A percentile compares a stretch with the other conserved stretches of the same genome.
These are phyloP conservation scores for Castanea mollissima DNA, from an alignment of 306 rosid genomes.

Conservation along the genomic window DNA sequence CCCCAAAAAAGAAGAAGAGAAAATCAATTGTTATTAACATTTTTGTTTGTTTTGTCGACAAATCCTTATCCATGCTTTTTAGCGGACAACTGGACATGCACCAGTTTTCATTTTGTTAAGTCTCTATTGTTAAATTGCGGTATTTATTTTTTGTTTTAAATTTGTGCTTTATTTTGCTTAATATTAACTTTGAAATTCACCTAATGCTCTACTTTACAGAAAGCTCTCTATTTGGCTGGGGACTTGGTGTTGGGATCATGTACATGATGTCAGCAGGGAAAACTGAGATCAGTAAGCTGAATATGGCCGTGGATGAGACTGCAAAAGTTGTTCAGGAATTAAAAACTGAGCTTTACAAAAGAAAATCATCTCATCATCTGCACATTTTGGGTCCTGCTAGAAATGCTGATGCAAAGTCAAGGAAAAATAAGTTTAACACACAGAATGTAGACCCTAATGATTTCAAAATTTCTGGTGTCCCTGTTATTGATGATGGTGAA, in stretches of 20 bases:
- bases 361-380: constrained; percentile 34
- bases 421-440: constrained; percentile 17
- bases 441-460: constrained; percentile 12
- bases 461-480: constrained; percentile 23
- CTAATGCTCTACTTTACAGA: constrained; percentile 32
- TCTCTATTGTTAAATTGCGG: neutral
- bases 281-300: constrained; percentile 57
- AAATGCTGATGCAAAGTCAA: constrained; percentile 17
- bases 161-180: too few relatives aligned
- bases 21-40: neutral
- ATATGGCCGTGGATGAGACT: constrained; percentile 46
- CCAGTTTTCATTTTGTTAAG: neutral
- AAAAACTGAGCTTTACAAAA: constrained; percentile 50
- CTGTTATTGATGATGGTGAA: constrained; percentile 40
- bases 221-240: constrained; percentile 54
- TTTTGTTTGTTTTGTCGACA: neutral
- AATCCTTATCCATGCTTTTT: neutral
- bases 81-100: neutral
- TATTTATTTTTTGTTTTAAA: neutral
- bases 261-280: constrained; percentile 69
- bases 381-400: constrained; percentile 24
- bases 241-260: constrained; percentile 65
- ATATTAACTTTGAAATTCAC: neutral
- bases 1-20: neutral
- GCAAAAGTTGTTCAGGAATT: constrained; percentile 55